A percentile compares a stretch with the other conserved stretches of the same genome.
Evolutionary conservation across 2,329 filamentous ascomycete species (phyloP).

Genomic region (Pseudogymnoascus sp.): DNA sequence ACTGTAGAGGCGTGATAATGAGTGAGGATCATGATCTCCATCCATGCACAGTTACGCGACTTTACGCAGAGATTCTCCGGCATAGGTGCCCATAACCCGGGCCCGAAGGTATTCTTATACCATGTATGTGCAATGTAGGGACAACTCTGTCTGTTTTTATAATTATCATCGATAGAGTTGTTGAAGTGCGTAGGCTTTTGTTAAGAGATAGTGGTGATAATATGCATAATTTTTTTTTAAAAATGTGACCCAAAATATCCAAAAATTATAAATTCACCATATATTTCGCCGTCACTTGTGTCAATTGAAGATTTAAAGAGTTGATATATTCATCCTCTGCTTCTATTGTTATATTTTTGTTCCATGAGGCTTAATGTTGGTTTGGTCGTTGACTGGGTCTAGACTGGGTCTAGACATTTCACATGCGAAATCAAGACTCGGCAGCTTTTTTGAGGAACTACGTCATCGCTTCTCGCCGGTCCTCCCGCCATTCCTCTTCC

Average conservation of each 20-base stretch:
- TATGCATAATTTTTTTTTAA: neutral
- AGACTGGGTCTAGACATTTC: neutral
- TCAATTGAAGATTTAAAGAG: neutral
- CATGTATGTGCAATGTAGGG: neutral
- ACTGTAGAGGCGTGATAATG: neutral
- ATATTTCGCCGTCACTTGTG: neutral
- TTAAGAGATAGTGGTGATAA: neutral
- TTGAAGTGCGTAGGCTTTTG: too few species aligned
- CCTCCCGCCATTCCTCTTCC: neutral
- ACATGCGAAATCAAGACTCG: slow-evolving; percentile 3
- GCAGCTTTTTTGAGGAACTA: neutral
- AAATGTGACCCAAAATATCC: neutral
- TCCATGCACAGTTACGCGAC: neutral
- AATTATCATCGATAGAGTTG: neutral
- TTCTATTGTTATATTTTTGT: neutral
- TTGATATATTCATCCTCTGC: neutral
- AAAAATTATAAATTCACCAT: neutral
- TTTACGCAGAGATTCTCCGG: neutral
- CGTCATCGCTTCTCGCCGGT: slow-evolving; percentile 3
- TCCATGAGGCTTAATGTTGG: neutral
- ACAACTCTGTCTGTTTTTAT: neutral
- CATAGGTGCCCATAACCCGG: too few species aligned
- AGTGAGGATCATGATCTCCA: neutral
- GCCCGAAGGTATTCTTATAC: neutral
- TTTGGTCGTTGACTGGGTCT: neutral